A percentile compares a stretch with the other conserved stretches of the same genome.
Conservation (phyloP, 2,329 filamentous ascomycete genomes). For the Xylariaceae sp. region DNA sequence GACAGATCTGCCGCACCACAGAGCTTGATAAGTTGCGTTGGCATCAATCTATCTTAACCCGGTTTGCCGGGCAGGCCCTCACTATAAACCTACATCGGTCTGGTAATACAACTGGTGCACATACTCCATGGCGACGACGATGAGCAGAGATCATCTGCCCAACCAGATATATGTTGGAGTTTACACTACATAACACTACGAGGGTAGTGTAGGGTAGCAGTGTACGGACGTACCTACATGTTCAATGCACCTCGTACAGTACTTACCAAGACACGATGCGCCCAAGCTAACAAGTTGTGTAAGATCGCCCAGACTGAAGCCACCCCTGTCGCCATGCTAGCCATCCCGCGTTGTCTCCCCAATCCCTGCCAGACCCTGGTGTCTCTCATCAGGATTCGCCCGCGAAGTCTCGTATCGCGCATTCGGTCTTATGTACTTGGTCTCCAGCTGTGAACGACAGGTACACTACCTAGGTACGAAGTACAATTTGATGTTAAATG, state of each 20-base stretch:
- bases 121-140: neutral
- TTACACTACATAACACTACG: neutral
- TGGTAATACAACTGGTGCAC: neutral
- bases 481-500: too few species aligned
- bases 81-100: too few species aligned
- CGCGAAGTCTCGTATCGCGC: constrained; percentile 25
- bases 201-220: neutral
- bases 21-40: too few species aligned
- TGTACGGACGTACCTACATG: neutral
- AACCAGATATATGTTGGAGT: neutral
- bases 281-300: too few species aligned
- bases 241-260: neutral
- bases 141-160: neutral
- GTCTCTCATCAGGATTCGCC: neutral
- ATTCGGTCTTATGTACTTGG: constrained; percentile 20
- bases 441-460: constrained; percentile 1
- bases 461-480: too few species aligned
- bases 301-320: neutral
- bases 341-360: neutral
- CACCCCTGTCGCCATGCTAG: constrained; percentile 18
- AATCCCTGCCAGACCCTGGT: neutral
- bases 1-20: neutral
- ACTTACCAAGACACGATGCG: neutral
- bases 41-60: too few species aligned
- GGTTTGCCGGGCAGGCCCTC: too few species aligned